Percentiles rank a stretch among this genome's conserved stretches.
Evolutionary conservation across 306 rosid genomes (phyloP).

Genomic region (Hippophae rhamnoides): DNA sequence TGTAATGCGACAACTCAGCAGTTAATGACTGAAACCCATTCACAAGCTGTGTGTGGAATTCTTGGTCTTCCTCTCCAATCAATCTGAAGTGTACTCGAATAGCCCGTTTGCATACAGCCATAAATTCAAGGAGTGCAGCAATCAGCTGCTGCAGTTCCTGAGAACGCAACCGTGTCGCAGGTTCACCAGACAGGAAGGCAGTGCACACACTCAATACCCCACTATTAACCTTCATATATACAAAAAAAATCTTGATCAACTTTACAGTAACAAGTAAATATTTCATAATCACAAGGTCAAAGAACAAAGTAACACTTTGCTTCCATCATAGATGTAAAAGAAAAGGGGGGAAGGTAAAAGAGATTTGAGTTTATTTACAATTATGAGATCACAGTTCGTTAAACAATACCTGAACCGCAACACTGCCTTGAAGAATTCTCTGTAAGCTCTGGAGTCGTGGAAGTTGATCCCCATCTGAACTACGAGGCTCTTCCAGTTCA

Average conservation of each 20-base stretch:
- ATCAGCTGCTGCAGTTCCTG: conserved; percentile 98
- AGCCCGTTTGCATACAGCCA: conserved; percentile 99
- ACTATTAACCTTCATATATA: conserved; percentile 70
- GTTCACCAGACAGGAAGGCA: conserved; percentile 95
- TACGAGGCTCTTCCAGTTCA: conserved; percentile 98
- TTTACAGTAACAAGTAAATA: background rate
- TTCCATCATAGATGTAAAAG: too few species aligned
- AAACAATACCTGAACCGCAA: conserved; percentile 71
- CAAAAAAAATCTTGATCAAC: conserved; percentile 4
- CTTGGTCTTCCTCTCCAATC: conserved; percentile 97
- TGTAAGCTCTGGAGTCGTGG: conserved; percentile 93
- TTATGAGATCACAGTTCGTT: background rate
- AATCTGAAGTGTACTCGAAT: conserved; percentile 86
- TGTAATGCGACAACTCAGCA: conserved; percentile 90
- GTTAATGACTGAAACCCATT: conserved; percentile 95
- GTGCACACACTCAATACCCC: conserved; percentile 97
- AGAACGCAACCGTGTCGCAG: conserved; percentile 86
- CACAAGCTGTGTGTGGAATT: conserved; percentile 95
- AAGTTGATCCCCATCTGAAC: conserved; percentile 97
- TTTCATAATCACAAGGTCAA: too few species aligned
- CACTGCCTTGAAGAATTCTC: conserved; percentile 99
- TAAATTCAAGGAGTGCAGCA: conserved; percentile 94
- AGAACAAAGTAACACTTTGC: too few species aligned
- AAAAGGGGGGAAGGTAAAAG: too few species aligned
- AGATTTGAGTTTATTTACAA: too few species aligned